Base-by-base conservation (phyloP, 2,329 filamentous ascomycete genomes). In the Fusarium floridanum region DNA sequence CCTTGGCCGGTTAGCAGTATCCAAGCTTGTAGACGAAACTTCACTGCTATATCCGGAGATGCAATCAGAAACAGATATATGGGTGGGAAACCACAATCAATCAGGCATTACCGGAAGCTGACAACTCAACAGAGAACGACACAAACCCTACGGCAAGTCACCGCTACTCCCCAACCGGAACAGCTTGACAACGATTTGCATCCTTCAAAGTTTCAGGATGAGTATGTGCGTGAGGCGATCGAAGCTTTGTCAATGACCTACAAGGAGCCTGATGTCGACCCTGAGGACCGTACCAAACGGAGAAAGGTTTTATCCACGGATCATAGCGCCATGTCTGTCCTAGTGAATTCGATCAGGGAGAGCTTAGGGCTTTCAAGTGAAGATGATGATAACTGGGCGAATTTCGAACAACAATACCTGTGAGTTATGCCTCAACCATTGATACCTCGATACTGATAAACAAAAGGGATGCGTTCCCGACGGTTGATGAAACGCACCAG, bases 401-500 rank as follows among this genome's bases (percentile, higher is more conserved):
- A 80, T 8, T 77, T 85, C 32, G 81, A 82, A 53, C 66, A 82
- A 61, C 77, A 84, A 16, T 82, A 88, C 39, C 78, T 85, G 90
- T 91, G 83, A 80, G 88, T 85, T 39, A 14, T 57, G 43, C 29
- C 16, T n/a, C 57, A 22, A 41, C 32, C 59, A 14, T 53, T 16
- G 9, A 16, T n/a, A 27, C 37, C 53, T 17, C 22, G 29, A 24
- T 50, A n/a, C 78, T 82, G 41, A 82, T 60, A 16, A 17, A 17
- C 3, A 20, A 50, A 57, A 87, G 84, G 39, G 74, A 77, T 27
- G 75, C 78, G 24, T 91, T 91, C 77, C 76, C 84, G 14, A 78
- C 81, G 16, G 80, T 90, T 6, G 75, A 84, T 17, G 88, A 91
- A 68, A 68, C 82, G 9, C 83, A 86, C 27, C 88, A 89, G 77